phyloP scores from a whole-genome alignment of 306 rosid species.

The Geum urbanum region DNA sequence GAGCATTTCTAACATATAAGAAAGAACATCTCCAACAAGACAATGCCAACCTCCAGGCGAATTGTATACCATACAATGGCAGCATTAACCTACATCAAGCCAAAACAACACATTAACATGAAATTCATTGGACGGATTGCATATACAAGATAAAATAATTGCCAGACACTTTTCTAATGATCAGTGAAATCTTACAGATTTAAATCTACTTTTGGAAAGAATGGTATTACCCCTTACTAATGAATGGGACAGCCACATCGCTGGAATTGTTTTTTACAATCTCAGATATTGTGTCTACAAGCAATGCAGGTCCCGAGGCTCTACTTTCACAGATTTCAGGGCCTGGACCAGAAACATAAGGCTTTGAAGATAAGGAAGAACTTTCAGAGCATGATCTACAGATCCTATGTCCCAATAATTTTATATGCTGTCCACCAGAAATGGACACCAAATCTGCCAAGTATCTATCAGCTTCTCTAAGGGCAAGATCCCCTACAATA shows the following conservation, averaged over 20 bases:
- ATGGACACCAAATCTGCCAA: conserved; percentile 16
- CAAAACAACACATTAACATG: conserved; percentile 4
- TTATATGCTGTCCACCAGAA: conserved; percentile 32
- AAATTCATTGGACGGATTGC: too few species aligned
- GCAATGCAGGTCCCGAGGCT: conserved; percentile 24
- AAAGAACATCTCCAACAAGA: conserved; percentile 47
- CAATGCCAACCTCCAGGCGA: conserved; percentile 48
- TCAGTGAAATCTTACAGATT: not conserved
- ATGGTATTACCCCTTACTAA: conserved; percentile 38
- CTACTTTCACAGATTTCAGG: conserved; percentile 32
- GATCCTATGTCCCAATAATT: conserved; percentile 18
- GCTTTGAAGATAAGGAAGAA: conserved; percentile 29
- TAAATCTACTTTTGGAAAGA: conserved; percentile 4
- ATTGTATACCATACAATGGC: conserved; percentile 45
- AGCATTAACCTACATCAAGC: conserved; percentile 48
- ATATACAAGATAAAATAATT: not conserved
- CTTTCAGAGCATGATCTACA: conserved; percentile 23
- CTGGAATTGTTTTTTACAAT: conserved; percentile 21
- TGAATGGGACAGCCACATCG: conserved; percentile 21
- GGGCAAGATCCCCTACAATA: conserved; percentile 65
- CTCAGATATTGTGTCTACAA: conserved; percentile 27
- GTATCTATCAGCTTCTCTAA: conserved; percentile 43
- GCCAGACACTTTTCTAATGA: not conserved
- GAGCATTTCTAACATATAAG: conserved; percentile 36
- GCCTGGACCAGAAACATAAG: conserved; percentile 23